A percentile compares a stretch with the other conserved stretches of the same genome.
Conservation (phyloP, 2,329 filamentous ascomycete genomes). For the Aspergillus sp. region DNA sequence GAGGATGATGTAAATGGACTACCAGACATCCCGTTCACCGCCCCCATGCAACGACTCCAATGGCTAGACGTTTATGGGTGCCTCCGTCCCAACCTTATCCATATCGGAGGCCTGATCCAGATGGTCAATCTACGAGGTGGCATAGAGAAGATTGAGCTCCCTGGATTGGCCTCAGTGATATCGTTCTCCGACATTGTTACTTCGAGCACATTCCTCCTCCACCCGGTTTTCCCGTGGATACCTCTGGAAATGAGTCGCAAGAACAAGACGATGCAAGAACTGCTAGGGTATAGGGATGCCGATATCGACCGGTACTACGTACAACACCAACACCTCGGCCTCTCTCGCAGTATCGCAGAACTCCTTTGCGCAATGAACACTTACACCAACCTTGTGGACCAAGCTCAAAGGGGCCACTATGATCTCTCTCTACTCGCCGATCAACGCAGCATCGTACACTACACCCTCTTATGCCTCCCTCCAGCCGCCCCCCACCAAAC, state of each 20-base stretch:
- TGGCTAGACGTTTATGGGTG: conserved; percentile 44
- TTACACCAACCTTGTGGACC: conserved; percentile 37
- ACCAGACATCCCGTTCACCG: conserved; percentile 34
- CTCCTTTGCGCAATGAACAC: conserved; percentile 36
- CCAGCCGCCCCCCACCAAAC: conserved; percentile 27
- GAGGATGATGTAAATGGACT: conserved; percentile 21
- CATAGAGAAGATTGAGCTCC: conserved; percentile 39
- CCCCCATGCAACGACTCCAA: conserved; percentile 41
- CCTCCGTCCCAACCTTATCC: conserved; percentile 40
- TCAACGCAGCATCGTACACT: conserved; percentile 46
- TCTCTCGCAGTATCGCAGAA: conserved; percentile 34
- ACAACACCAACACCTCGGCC: conserved; percentile 29
- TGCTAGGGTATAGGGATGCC: conserved; percentile 32
- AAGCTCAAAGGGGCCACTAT: conserved; percentile 14
- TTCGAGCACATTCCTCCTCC: conserved; percentile 28
- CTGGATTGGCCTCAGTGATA: conserved; percentile 42
- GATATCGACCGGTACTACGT: conserved; percentile 33
- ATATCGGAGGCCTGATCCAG: conserved; percentile 40
- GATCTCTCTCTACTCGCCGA: conserved; percentile 37
- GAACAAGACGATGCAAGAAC: conserved; percentile 26
- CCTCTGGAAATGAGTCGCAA: conserved; percentile 27
- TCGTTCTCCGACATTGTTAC: conserved; percentile 41
- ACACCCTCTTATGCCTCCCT: conserved; percentile 39
- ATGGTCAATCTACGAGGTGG: conserved; percentile 44
- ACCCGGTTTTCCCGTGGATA: conserved; percentile 34